Base-by-base conservation (phyloP, 176 grass and related monocot genomes). In the Eleusine indica region DNA sequence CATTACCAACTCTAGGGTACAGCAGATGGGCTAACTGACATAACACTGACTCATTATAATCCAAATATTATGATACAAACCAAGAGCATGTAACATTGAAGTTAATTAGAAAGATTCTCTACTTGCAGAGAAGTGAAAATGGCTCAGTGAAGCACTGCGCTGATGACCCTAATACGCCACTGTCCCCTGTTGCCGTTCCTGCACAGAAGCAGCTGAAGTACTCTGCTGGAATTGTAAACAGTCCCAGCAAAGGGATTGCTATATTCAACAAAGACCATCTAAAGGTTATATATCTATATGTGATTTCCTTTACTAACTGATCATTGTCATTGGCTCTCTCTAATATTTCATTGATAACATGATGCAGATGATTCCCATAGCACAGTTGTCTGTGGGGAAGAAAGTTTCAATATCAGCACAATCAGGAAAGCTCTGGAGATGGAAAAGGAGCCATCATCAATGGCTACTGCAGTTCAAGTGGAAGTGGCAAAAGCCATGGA, bases 401-500 rank as follows among this genome's bases (percentile, higher is more conserved):
- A 99, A 94, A 86, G 52, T 88, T 52, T 89, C 88, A 16, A 77
- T 94, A 85, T 53, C 88, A 18, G 91, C 87, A 38, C 89, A 99
- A 84, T 92, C 91, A 70, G 97, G 97, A 81, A 99, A 96, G 43
- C 88, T 99, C 17, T 99, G 97, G 97, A 89, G 97, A 88, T 99
- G 97, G 97, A 96, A 96, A 91, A 94, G 97, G 78, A 99, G 97
- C 65, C 97, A 99, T 52, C 97, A 96, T 79, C 93, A 96, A 70
- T 99, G 97, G 97, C 76, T 99, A 68, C 63, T 99, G 30, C 93
- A 99, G 71, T 99, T 99, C 84, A 99, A 99, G 76, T 99, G 97
- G 97, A 99, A 96, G 72, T 99, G 97, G 97, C 97, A 99, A 81
- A 99, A 99, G 75, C 97, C 97, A 1, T 99, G 97, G 97, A 96